phyloP scores from a whole-genome alignment of 768 basidiomycete genomes.

The Auriscalpium orientale region DNA sequence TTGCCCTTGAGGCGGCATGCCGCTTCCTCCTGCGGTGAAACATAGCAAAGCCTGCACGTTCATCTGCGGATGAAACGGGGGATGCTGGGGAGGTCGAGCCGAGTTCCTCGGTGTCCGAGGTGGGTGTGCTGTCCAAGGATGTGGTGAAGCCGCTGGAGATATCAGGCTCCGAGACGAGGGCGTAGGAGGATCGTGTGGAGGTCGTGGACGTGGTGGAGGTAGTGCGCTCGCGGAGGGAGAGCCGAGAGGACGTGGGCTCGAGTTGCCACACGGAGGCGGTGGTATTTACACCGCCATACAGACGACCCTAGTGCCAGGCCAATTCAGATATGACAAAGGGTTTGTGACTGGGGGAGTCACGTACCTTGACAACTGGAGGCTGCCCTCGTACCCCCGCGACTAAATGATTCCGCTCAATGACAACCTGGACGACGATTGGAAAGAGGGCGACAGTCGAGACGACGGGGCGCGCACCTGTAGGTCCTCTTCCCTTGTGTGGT shows the following conservation, averaged over 20 bases:
- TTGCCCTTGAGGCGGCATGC: slow-evolving; percentile 35
- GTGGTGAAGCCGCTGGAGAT: slow-evolving; percentile 82
- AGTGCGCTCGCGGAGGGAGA: slow-evolving; percentile 61
- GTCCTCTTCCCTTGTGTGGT: slow-evolving; percentile 64
- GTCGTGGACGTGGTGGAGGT: slow-evolving; percentile 68
- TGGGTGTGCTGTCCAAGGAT: slow-evolving; percentile 66
- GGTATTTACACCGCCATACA: slow-evolving; percentile 65
- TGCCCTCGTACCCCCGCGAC: slow-evolving; percentile 68
- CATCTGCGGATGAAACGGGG: slow-evolving; percentile 50
- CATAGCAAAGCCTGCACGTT: slow-evolving; percentile 15
- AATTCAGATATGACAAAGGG: not conserved
- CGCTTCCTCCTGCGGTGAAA: slow-evolving; percentile 7
- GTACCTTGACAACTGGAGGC: slow-evolving; percentile 65
- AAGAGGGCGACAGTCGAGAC: not conserved
- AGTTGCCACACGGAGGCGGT: slow-evolving; percentile 72
- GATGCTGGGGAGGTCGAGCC: slow-evolving; percentile 53
- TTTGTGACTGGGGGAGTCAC: slow-evolving; percentile 9
- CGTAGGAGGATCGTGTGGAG: slow-evolving; percentile 76
- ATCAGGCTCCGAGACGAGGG: slow-evolving; percentile 76
- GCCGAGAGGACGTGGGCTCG: slow-evolving; percentile 52
- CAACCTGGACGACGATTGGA: slow-evolving; percentile 38
- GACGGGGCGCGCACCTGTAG: slow-evolving; percentile 41
- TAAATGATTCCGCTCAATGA: slow-evolving; percentile 63
- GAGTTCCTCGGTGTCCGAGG: slow-evolving; percentile 65
- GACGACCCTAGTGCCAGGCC: slow-evolving; percentile 44